Evolutionary conservation across 345 rosid species (phyloP).

Genomic region (Excoecaria agallocha): DNA sequence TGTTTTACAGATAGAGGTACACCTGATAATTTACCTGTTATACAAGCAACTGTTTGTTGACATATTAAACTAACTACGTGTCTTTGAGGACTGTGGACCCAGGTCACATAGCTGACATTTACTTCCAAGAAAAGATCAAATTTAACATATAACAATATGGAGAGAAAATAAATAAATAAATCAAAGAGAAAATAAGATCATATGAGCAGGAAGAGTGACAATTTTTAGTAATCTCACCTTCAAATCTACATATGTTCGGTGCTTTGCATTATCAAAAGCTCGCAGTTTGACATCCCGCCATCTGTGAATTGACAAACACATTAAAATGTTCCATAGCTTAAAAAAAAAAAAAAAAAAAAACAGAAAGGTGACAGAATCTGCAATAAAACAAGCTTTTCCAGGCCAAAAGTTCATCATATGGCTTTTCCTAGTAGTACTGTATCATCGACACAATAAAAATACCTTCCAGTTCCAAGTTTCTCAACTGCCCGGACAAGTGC

Average conservation of each 20-base stretch:
- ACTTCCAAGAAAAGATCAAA: slow-evolving; percentile 6
- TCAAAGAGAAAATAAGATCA: no score
- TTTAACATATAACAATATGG: not conserved
- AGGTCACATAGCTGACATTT: slow-evolving; percentile 9
- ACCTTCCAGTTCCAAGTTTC: slow-evolving; percentile 99
- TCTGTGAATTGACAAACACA: slow-evolving; percentile 37
- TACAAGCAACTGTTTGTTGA: slow-evolving; percentile 35
- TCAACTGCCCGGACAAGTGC: slow-evolving; percentile 97
- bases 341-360: no score
- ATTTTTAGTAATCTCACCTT: slow-evolving; percentile 51
- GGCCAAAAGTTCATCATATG: not conserved
- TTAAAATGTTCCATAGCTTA: not conserved
- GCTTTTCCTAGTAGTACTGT: not conserved
- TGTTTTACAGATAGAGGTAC: slow-evolving; percentile 21
- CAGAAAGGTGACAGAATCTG: not conserved
- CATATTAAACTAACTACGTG: slow-evolving; percentile 6
- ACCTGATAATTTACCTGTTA: slow-evolving; percentile 33
- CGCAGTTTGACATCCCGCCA: slow-evolving; percentile 97
- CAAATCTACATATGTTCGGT: slow-evolving; percentile 91
- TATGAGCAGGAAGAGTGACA: not conserved
- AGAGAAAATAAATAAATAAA: no score
- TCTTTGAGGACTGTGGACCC: slow-evolving; percentile 30
- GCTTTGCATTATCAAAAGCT: slow-evolving; percentile 91
- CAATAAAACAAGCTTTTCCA: not conserved
- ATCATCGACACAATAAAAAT: slow-evolving; percentile 8